Evolutionary conservation across 352 stramenopile genomes (phyloP), one percentile per base, ranked within the genome.

Genomic region (Phytophthora meadii): DNA sequence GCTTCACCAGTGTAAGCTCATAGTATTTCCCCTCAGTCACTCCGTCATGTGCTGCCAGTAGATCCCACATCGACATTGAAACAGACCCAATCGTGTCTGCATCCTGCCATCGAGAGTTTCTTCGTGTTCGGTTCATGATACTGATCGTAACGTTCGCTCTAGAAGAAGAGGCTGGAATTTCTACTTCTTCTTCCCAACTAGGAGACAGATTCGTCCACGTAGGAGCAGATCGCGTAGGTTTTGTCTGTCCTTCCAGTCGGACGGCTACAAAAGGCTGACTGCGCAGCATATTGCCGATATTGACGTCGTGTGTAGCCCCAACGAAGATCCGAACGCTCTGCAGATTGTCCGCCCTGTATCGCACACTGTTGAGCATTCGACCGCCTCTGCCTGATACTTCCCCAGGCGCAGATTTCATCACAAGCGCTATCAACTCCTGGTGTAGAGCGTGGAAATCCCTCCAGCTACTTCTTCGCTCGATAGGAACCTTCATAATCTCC

Each of bases 131-230:
- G 22, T 90, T 77, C 52, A 79, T 73, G 0, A 92, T 48, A 36
- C 48, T 78, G 34, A 92, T 63, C 6, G 62, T 68, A 28, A 90
- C 34, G 3, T 67, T 76, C 1, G 79, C 60, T 17, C 74, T 76
- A 1, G 65, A 22, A 2, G 79, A 88, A 8, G 61, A 56, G 25
- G 82, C 57, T 14, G 79, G 67, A n/a, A 88, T 63, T 22, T 92
- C 81, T 2, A 92, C 50, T 22, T 75, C 73, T 70, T 92, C 81
- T 51, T 82, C 70, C 83, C 83, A 92, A n/a, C 58, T 66, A 12
- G 83, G 83, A 15, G 79, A 76, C 22, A 90, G 56, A 57, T 83
- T 87, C 36, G 69, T 86, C 81, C 83, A 92, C 1, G 61, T 81
- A 8, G 83, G 77, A 24, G 72, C 25, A 0, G 70, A 72, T 24